phyloP scores from a whole-genome alignment of 2,329 filamentous ascomycete genomes.

The Aspergillus terreus region DNA sequence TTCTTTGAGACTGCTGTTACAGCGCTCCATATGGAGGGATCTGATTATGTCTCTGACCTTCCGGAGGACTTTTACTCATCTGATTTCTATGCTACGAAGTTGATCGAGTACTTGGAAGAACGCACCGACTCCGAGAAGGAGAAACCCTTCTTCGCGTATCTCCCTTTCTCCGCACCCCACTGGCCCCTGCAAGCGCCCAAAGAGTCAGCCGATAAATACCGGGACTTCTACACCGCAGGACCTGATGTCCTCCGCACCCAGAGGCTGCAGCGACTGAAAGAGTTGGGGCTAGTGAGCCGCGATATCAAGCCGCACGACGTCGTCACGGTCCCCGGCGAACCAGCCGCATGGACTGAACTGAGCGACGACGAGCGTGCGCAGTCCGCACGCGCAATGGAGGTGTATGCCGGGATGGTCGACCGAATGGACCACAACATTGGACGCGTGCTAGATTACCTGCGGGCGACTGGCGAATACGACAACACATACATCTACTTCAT shows the following conservation, averaged over 20 bases:
- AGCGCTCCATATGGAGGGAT: slow-evolving; percentile 45
- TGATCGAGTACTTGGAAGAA: slow-evolving; percentile 51
- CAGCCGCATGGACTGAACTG: slow-evolving; percentile 38
- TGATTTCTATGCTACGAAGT: slow-evolving; percentile 50
- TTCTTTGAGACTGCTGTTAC: slow-evolving; percentile 41
- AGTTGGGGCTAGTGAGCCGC: slow-evolving; percentile 52
- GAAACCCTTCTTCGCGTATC: slow-evolving; percentile 56
- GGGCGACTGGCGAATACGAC: slow-evolving; percentile 55
- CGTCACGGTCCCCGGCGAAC: slow-evolving; percentile 36
- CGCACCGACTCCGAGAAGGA: slow-evolving; percentile 39
- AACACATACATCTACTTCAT: slow-evolving; percentile 64
- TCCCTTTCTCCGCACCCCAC: slow-evolving; percentile 61
- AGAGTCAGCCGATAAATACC: slow-evolving; percentile 55
- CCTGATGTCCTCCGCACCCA: slow-evolving; percentile 54
- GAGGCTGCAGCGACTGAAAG: slow-evolving; percentile 53
- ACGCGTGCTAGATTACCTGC: slow-evolving; percentile 55
- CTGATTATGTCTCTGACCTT: slow-evolving; percentile 43
- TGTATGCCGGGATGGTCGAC: slow-evolving; percentile 63
- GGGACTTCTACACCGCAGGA: slow-evolving; percentile 59
- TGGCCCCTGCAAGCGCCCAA: slow-evolving; percentile 60
- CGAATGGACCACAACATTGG: slow-evolving; percentile 60
- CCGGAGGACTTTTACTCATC: slow-evolving; percentile 54
- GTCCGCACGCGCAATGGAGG: slow-evolving; percentile 55
- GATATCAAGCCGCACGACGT: slow-evolving; percentile 42
- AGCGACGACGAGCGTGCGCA: slow-evolving; percentile 36